These are phyloP conservation scores for Botryotinia calthae DNA, from an alignment of 2,329 filamentous ascomycete species.

Conservation along the genomic window DNA sequence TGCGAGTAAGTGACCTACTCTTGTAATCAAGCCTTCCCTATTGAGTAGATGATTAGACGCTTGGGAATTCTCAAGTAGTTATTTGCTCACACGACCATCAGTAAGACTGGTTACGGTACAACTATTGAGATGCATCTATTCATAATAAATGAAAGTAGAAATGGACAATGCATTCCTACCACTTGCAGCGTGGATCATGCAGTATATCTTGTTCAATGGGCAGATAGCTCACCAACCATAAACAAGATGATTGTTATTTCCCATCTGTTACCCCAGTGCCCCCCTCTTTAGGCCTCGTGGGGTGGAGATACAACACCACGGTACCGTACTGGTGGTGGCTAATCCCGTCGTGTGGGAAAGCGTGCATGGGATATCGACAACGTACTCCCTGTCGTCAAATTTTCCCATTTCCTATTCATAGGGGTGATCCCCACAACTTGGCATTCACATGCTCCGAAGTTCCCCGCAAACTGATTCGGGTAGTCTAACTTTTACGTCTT, in stretches of 20 bases:
- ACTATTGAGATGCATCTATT: neutral
- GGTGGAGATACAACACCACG: neutral
- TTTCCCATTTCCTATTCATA: slow-evolving; percentile 9
- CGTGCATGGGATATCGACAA: neutral
- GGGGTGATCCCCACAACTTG: slow-evolving; percentile 15
- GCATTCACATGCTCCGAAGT: slow-evolving; percentile 21
- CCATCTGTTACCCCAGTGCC: neutral
- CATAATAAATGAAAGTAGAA: neutral
- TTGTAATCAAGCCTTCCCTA: neutral
- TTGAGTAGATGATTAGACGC: neutral
- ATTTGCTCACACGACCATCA: slow-evolving; percentile 9
- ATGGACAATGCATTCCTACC: neutral
- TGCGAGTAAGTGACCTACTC: neutral
- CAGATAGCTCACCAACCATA: neutral
- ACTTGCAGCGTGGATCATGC: neutral
- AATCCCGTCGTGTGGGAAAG: slow-evolving; percentile 9
- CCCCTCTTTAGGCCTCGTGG: neutral
- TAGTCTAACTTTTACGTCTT: neutral
- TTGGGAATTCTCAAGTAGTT: neutral
- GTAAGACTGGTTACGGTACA: neutral
- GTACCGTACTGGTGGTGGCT: neutral
- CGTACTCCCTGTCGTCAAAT: neutral
- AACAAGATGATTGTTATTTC: neutral
- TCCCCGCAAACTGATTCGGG: slow-evolving; percentile 19
- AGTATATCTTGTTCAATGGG: neutral